Percentiles rank a stretch among this genome's conserved stretches.
Evolutionary conservation across 2,329 filamentous ascomycete species (phyloP).

Genomic region (Botrytis paeoniae): DNA sequence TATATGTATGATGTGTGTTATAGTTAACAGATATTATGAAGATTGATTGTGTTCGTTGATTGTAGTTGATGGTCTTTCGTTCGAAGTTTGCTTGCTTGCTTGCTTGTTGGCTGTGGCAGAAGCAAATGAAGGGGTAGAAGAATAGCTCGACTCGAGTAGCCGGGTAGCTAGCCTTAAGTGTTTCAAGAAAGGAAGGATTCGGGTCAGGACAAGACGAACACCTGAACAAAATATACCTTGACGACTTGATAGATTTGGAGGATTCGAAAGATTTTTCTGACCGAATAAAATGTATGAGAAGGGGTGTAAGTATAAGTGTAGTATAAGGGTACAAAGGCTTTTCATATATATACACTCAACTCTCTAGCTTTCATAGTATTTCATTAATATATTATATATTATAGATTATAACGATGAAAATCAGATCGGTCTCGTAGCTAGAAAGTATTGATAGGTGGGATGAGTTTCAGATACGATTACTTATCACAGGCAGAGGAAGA

Average conservation of each 20-base stretch:
- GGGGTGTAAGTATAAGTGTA: background rate
- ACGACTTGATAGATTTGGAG: background rate
- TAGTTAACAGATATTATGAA: background rate
- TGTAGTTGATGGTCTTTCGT: background rate
- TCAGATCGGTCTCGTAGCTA: background rate
- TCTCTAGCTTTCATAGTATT: background rate
- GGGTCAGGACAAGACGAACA: background rate
- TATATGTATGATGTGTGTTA: no score
- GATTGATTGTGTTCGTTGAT: background rate
- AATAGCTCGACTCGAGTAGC: background rate
- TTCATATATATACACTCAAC: background rate
- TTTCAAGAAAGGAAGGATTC: background rate
- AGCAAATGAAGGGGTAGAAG: constrained; percentile 12
- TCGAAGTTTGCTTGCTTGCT: background rate
- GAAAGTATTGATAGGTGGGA: background rate
- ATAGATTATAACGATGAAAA: background rate
- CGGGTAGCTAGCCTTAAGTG: background rate
- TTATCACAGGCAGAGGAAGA: background rate
- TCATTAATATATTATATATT: background rate
- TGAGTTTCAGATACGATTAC: background rate
- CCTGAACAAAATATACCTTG: constrained; percentile 4
- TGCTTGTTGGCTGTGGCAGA: background rate
- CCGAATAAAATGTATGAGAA: background rate
- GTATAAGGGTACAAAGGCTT: background rate
- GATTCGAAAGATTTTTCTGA: background rate